A percentile compares a stretch with the other conserved stretches of the same genome.
Evolutionary conservation across 2,329 filamentous ascomycete species (phyloP).

Genomic region (Alternaria rosae): DNA sequence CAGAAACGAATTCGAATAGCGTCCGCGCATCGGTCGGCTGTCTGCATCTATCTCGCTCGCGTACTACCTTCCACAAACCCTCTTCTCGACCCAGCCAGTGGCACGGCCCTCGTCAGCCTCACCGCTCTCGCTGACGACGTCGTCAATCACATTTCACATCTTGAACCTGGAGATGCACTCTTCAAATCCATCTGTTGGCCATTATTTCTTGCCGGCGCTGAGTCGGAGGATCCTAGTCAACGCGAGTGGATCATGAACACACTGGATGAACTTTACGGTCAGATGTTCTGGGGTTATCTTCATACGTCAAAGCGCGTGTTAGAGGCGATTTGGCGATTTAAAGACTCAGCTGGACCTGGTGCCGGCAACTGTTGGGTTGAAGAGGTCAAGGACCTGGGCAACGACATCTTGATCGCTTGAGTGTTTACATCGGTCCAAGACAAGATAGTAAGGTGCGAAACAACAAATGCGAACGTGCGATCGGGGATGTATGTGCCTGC

Average conservation of each 20-base stretch:
- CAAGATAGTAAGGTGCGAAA: not conserved
- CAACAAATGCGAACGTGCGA: not conserved
- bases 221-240: conserved; percentile 57
- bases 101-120: conserved; percentile 46
- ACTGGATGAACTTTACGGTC: conserved; percentile 42
- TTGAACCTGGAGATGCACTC: conserved; percentile 59
- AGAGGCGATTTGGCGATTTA: conserved; percentile 45
- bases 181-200: conserved; percentile 70
- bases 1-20: conserved; percentile 47
- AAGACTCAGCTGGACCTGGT: conserved; percentile 31
- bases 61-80: conserved; percentile 42
- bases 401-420: conserved; percentile 46
- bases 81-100: conserved; percentile 51
- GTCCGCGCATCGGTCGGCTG: conserved; percentile 50
- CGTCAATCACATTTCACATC: conserved; percentile 58
- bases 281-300: conserved; percentile 51
- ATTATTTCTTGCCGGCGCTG: conserved; percentile 65
- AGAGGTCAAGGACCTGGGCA: conserved; percentile 42
- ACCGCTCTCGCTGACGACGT: conserved; percentile 58
- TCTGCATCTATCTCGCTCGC: conserved; percentile 50
- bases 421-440: not conserved
- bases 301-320: conserved; percentile 46
- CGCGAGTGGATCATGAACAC: conserved; percentile 62
- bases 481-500: not conserved
- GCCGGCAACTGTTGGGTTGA: conserved; percentile 45